Evolutionary conservation across 176 grass and related monocot species (phyloP).

Genomic region (Phoenix roebelenii): DNA sequence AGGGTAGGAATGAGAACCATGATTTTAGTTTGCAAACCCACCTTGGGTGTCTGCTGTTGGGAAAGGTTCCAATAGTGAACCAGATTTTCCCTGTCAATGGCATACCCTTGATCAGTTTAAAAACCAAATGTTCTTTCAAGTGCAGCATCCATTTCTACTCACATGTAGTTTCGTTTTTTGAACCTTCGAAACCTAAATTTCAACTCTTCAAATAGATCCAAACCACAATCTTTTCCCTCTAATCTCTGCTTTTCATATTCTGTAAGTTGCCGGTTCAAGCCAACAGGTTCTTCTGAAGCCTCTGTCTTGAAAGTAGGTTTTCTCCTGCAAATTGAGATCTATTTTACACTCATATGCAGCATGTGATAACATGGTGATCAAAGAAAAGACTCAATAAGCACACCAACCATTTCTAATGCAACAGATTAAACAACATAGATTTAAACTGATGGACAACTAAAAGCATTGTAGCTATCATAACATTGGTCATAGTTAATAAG

Average conservation of each 20-base stretch:
- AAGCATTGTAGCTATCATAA: too few relatives aligned
- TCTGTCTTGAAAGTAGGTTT: conserved; percentile 27
- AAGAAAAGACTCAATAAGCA: too few relatives aligned
- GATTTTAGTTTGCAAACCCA: conserved; percentile 16
- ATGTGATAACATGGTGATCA: not conserved
- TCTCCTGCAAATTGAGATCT: conserved; percentile 38
- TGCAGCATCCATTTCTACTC: conserved; percentile 35
- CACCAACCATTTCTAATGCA: too few relatives aligned
- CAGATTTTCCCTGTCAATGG: conserved; percentile 38
- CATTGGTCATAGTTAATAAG: too few relatives aligned
- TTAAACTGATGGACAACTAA: too few relatives aligned
- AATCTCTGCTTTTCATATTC: conserved; percentile 37
- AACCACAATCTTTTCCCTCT: conserved; percentile 13
- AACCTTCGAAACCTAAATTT: conserved; percentile 74
- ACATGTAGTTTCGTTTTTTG: conserved; percentile 58
- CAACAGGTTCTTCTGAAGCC: conserved; percentile 39
- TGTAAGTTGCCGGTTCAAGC: conserved; percentile 33
- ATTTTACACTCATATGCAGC: not conserved
- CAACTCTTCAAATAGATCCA: conserved; percentile 54
- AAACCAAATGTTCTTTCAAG: conserved; percentile 8
- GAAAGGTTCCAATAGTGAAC: conserved; percentile 58
- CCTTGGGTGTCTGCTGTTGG: conserved; percentile 71
- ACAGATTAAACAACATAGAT: too few relatives aligned
- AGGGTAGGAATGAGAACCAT: not conserved
- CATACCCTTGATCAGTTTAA: conserved; percentile 27